Conservation (phyloP, 768 basidiomycete species). For the Lactarius evosmus region DNA sequence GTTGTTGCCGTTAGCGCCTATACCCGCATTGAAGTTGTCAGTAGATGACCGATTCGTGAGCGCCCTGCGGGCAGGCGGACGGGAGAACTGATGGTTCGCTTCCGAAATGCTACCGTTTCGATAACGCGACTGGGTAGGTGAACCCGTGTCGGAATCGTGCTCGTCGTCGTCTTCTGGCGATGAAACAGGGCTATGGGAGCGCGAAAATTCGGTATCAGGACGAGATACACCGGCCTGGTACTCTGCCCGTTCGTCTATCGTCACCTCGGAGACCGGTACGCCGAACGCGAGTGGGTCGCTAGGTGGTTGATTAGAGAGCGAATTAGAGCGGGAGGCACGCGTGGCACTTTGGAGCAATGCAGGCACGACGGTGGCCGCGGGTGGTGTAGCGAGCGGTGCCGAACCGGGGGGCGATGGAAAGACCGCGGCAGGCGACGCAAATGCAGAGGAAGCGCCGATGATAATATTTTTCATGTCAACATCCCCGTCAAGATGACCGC, state of each 20-base stretch:
- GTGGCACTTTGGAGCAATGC: conserved; percentile 25
- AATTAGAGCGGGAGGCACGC: conserved; percentile 35
- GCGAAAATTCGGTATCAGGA: conserved; percentile 31
- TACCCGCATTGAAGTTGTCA: conserved; percentile 30
- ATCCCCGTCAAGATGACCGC: conserved; percentile 28
- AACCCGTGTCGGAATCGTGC: conserved; percentile 33
- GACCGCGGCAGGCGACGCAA: conserved; percentile 34
- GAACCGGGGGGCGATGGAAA: conserved; percentile 32
- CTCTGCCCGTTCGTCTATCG: conserved; percentile 30
- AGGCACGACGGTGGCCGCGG: conserved; percentile 26
- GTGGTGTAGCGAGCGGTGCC: conserved; percentile 21
- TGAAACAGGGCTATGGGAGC: conserved; percentile 27
- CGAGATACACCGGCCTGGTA: conserved; percentile 29
- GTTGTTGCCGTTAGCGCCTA: conserved; percentile 28
- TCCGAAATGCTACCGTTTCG: conserved; percentile 25
- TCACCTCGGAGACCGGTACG: conserved; percentile 28
- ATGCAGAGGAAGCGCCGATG: conserved; percentile 19
- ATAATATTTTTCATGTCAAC: conserved; percentile 27
- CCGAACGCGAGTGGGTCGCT: conserved; percentile 34
- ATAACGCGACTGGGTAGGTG: conserved; percentile 31
- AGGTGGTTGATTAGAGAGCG: conserved; percentile 32
- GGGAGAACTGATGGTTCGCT: conserved; percentile 13
- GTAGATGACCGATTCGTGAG: conserved; percentile 29
- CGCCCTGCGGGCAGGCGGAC: conserved; percentile 15
- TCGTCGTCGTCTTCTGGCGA: conserved; percentile 39